A percentile compares a stretch with the other conserved stretches of the same genome.
phyloP scores from a whole-genome alignment of 208 protist genomes.

The Endotrypanum monterogeii region DNA sequence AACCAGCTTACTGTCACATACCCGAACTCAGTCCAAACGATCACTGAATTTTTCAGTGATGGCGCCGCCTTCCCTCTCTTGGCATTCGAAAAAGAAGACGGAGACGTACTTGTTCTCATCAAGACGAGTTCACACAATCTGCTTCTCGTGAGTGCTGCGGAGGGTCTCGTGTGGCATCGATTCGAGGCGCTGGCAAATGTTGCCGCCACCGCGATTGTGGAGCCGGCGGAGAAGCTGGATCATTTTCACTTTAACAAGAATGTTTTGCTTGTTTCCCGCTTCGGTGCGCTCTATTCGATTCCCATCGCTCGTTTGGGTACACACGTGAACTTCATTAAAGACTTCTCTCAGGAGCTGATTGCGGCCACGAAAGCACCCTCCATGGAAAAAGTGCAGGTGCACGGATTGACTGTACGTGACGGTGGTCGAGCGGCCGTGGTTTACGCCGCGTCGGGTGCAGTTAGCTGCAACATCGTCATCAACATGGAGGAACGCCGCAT shows the following conservation, averaged over 20 bases:
- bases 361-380: slow-evolving; percentile 37
- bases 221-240: slow-evolving; percentile 50
- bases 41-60: slow-evolving; percentile 21
- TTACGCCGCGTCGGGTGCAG: slow-evolving; percentile 16
- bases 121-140: slow-evolving; percentile 62
- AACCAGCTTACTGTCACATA: slow-evolving; percentile 28
- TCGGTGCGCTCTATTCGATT: slow-evolving; percentile 67
- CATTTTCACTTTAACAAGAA: slow-evolving; percentile 87
- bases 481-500: slow-evolving; percentile 21
- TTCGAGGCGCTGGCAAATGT: slow-evolving; percentile 61
- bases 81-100: slow-evolving; percentile 30
- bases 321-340: slow-evolving; percentile 48
- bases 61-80: slow-evolving; percentile 33
- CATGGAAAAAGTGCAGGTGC: slow-evolving; percentile 50
- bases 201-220: slow-evolving; percentile 49
- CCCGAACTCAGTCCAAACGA: slow-evolving; percentile 8
- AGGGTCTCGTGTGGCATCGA: slow-evolving; percentile 68
- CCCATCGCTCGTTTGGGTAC: slow-evolving; percentile 58
- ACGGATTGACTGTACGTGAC: slow-evolving; percentile 32
- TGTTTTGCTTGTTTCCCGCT: slow-evolving; percentile 54
- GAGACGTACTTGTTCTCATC: slow-evolving; percentile 43
- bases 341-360: slow-evolving; percentile 52
- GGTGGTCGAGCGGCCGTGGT: slow-evolving; percentile 26
- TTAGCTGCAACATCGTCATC: slow-evolving; percentile 23
- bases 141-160: slow-evolving; percentile 42